Conservation (phyloP, 441 rosid genomes). For the Biscutella laevigata region DNA sequence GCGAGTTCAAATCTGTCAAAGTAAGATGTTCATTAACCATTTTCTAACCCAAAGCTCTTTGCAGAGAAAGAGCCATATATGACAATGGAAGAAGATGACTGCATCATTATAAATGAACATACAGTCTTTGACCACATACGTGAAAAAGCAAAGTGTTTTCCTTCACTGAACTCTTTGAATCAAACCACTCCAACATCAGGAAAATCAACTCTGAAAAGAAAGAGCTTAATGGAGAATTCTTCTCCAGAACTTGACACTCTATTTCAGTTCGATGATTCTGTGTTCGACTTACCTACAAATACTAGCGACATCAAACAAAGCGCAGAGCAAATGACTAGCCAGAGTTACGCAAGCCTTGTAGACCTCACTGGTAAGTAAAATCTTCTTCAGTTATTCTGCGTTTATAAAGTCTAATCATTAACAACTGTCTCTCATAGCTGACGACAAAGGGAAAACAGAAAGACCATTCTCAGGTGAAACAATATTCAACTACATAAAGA, state of each 20-base stretch:
- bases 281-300: constrained; percentile 22
- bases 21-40: too few species aligned
- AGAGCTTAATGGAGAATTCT: constrained; percentile 29
- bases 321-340: constrained; percentile 8
- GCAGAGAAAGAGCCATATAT: constrained; percentile 34
- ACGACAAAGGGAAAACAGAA: constrained; percentile 17
- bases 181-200: constrained; percentile 31
- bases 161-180: constrained; percentile 36
- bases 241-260: constrained; percentile 31
- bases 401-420: too few species aligned
- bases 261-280: constrained; percentile 26
- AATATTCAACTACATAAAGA: constrained; percentile 55
- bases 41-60: neutral
- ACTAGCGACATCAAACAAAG: constrained; percentile 15
- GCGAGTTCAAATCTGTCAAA: neutral
- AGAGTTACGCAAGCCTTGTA: constrained; percentile 18
- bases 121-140: constrained; percentile 78
- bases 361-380: constrained; percentile 32
- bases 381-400: constrained; percentile 2
- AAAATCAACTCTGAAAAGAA: constrained; percentile 40
- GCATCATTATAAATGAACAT: constrained; percentile 42
- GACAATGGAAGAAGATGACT: constrained; percentile 37
- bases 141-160: constrained; percentile 69
- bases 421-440: too few species aligned
- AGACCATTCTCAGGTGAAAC: constrained; percentile 39